Conservation (phyloP, 768 basidiomycete species). For the Xerocomellus amylosporus region DNA sequence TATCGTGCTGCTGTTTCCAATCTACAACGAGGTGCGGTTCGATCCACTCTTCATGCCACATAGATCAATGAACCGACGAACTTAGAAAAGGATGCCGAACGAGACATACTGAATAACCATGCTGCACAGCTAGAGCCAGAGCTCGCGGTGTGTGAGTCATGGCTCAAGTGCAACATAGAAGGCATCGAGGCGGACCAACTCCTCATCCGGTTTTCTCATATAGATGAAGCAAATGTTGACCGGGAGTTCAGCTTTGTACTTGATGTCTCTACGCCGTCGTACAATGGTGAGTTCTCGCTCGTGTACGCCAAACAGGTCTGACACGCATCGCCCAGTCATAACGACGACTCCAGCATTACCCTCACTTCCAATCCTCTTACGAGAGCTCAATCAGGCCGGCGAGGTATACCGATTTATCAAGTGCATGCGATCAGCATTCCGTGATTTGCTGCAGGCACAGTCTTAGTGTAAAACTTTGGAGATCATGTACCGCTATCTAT, state of each 20-base stretch:
- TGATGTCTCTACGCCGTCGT: slow-evolving; percentile 61
- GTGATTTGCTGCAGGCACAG: slow-evolving; percentile 17
- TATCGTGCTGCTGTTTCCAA: slow-evolving; percentile 60
- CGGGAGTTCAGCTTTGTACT: slow-evolving; percentile 73
- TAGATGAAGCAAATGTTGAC: slow-evolving; percentile 57
- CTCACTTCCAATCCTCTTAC: slow-evolving; percentile 62
- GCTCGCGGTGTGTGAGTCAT: slow-evolving; percentile 52
- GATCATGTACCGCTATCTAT: background rate
- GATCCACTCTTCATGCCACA: background rate
- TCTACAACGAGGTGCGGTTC: slow-evolving; percentile 57
- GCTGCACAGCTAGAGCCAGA: slow-evolving; percentile 54
- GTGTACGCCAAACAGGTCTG: background rate
- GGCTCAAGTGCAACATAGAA: slow-evolving; percentile 67
- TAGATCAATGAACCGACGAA: background rate
- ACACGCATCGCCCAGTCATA: slow-evolving; percentile 50
- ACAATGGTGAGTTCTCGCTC: slow-evolving; percentile 53
- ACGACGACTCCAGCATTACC: slow-evolving; percentile 73
- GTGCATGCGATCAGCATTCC: slow-evolving; percentile 56
- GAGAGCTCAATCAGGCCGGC: slow-evolving; percentile 64
- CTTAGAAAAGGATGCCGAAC: slow-evolving; percentile 69
- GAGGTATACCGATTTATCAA: slow-evolving; percentile 74
- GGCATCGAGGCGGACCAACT: slow-evolving; percentile 72
- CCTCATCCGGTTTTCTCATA: slow-evolving; percentile 65
- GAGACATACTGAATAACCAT: slow-evolving; percentile 50
- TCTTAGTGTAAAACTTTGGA: background rate